These are phyloP conservation scores for Vanderwaltozyma verrucispora DNA, from an alignment of 805 yeast species.

Conservation along the genomic window DNA sequence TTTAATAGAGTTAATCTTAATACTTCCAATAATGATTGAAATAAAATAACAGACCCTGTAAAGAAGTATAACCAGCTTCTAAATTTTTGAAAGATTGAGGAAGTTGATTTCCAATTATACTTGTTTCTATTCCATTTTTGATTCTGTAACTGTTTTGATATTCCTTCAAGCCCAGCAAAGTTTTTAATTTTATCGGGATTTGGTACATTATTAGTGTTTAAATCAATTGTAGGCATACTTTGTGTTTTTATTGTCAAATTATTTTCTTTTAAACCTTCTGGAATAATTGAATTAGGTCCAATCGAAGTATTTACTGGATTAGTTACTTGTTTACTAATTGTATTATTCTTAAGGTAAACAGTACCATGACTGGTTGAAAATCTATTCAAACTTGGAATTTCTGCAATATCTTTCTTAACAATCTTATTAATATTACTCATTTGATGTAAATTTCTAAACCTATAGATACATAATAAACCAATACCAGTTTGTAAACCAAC, in stretches of 20 bases:
- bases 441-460: constrained; percentile 11
- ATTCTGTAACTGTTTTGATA: too few relatives aligned
- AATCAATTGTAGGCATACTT: too few relatives aligned
- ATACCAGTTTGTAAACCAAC: constrained; percentile 42
- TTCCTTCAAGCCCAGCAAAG: too few relatives aligned
- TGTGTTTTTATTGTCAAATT: too few relatives aligned
- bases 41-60: constrained; percentile 39
- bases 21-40: constrained; percentile 46
- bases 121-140: constrained; percentile 2
- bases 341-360: too few relatives aligned
- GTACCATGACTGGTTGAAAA: constrained; percentile 25
- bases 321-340: too few relatives aligned
- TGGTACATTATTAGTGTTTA: too few relatives aligned
- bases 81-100: constrained; percentile 14
- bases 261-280: too few relatives aligned
- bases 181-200: too few relatives aligned
- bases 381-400: constrained; percentile 26
- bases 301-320: too few relatives aligned
- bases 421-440: not conserved
- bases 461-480: constrained; percentile 31
- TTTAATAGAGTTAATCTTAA: constrained; percentile 36
- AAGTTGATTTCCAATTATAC: not conserved
- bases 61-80: constrained; percentile 27
- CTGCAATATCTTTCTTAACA: constrained; percentile 22
- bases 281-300: too few relatives aligned